Evolutionary conservation across 805 yeast genomes (phyloP), one percentile per base, ranked within the genome.

Genomic region (Yamadazyma kitorensis): DNA sequence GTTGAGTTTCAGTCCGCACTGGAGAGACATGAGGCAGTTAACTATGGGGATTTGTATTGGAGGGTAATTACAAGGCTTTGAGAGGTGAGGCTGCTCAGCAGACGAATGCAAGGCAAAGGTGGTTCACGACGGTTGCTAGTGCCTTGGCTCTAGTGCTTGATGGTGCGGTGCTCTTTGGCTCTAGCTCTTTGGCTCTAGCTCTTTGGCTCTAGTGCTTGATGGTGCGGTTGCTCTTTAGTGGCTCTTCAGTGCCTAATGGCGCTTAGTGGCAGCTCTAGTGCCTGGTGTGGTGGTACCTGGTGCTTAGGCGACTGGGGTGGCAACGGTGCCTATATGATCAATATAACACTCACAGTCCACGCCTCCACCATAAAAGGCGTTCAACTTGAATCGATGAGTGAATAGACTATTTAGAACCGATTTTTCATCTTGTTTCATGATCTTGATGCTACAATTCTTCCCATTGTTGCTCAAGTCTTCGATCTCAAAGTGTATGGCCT

Each of bases 341-440:
- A 38, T 24, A 14, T 23, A 43, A n/a, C 36, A 28, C n/a, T 37
- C 40, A 10, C 31, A 23, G 8, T 36, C 38, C 5, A 33, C 20
- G 18, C 24, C 29, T 9, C 48, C 48, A 5, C 63, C 61, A 34
- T 55, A 40, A 27, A 40, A 52, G 14, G 44, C 45, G 20, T 44
- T 51, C 24, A 65, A 41, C 9, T 50, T 51, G 41, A 61, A 62
- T 14, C 60, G 52, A 42, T 52, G 56, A 10, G 57, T 45, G 21
- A 55, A 36, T 8, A 66, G 51, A 34, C 68, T 57, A 35, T 53
- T 61, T 12, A 41, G 30, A 35, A 64, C 62, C 28, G 40, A 43
- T 9, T 51, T 54, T 31, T 36, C 39, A 38, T 67, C 72, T 13
- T 52, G 54, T 1, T 34, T 27, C 33, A 58, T 54, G 17, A 61